These are phyloP conservation scores for Hemisphaericaspora nanyangensis DNA, from an alignment of 805 yeast genomes.

Conservation along the genomic window DNA sequence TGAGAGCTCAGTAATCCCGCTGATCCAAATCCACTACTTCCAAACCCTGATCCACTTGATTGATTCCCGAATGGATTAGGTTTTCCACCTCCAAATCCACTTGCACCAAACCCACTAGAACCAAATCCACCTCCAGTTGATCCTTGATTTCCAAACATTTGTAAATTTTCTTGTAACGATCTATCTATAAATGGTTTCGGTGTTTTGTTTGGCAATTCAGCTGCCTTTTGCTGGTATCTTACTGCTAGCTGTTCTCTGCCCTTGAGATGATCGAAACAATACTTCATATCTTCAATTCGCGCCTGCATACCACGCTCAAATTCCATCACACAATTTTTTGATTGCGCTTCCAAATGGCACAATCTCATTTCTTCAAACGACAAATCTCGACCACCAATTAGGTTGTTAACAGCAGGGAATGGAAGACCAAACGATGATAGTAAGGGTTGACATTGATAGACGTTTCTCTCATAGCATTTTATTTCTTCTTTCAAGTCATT, in stretches of 20 bases:
- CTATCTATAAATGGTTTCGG: slow-evolving; percentile 28
- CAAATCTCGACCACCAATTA: slow-evolving; percentile 49
- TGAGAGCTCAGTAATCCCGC: slow-evolving; percentile 10
- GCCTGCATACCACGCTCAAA: slow-evolving; percentile 39
- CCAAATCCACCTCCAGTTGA: slow-evolving; percentile 13
- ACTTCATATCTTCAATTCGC: slow-evolving; percentile 45
- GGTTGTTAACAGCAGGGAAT: slow-evolving; percentile 44
- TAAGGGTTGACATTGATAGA: slow-evolving; percentile 26
- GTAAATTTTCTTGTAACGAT: slow-evolving; percentile 24
- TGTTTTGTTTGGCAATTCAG: slow-evolving; percentile 18
- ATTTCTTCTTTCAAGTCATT: slow-evolving; percentile 21
- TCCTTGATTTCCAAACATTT: slow-evolving; percentile 11
- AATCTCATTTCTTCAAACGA: slow-evolving; percentile 53
- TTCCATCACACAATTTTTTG: slow-evolving; percentile 21
- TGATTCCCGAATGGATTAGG: slow-evolving; percentile 9
- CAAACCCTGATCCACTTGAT: slow-evolving; percentile 10
- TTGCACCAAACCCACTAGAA: slow-evolving; percentile 11
- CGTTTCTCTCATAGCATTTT: slow-evolving; percentile 11
- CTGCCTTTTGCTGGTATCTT: slow-evolving; percentile 49
- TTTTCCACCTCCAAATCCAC: slow-evolving; percentile 5
- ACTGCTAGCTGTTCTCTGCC: slow-evolving; percentile 49
- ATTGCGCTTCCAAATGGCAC: slow-evolving; percentile 41
- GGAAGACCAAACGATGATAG: slow-evolving; percentile 48
- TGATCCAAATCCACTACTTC: slow-evolving; percentile 10
- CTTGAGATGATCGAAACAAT: slow-evolving; percentile 34